Conservation (phyloP, 441 rosid genomes). For the Arabidopsis lyrata region DNA sequence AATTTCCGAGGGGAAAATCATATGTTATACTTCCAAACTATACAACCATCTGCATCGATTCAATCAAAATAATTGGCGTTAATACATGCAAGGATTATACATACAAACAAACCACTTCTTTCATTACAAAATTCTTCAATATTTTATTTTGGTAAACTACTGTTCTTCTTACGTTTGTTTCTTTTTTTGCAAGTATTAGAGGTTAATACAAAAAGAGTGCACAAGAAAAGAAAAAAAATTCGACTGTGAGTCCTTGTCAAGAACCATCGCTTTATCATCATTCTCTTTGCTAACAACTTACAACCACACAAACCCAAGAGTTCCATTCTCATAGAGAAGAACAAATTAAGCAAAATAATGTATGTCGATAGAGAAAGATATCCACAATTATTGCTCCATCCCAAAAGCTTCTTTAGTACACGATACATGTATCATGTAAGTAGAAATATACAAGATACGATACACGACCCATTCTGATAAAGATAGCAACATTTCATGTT, state of each 20-base stretch:
- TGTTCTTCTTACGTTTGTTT: neutral
- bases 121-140: neutral
- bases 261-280: conserved; percentile 44
- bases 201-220: conserved; percentile 10
- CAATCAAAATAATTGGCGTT: neutral
- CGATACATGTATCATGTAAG: conserved; percentile 38
- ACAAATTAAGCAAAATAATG: conserved; percentile 34
- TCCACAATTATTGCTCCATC: conserved; percentile 38
- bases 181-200: conserved; percentile 2
- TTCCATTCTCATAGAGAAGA: conserved; percentile 35
- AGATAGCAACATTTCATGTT: conserved; percentile 38
- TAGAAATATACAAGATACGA: conserved; percentile 22
- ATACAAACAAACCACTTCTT: neutral
- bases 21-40: neutral
- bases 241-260: neutral
- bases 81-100: conserved; percentile 4
- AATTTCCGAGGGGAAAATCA: no score
- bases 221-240: neutral
- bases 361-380: conserved; percentile 32
- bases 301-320: conserved; percentile 39
- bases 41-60: neutral
- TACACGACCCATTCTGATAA: conserved; percentile 24
- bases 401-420: conserved; percentile 41
- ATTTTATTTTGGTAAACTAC: neutral
- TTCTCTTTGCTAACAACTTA: conserved; percentile 41